Evolutionary conservation across 2,329 filamentous ascomycete genomes (phyloP).

Genomic region (Decorospora gaudefroyi): DNA sequence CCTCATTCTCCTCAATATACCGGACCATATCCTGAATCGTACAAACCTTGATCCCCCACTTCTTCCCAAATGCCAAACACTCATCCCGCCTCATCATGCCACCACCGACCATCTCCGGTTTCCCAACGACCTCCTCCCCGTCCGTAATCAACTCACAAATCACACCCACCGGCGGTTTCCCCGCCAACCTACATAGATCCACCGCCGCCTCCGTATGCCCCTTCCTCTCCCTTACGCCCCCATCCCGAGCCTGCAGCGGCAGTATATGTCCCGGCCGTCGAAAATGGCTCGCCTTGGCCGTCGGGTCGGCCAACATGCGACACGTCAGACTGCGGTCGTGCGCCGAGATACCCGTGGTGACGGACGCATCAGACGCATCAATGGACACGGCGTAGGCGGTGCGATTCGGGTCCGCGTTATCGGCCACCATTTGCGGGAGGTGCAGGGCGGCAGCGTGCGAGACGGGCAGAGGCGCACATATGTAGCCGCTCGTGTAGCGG

Average conservation of each 20-base stretch:
- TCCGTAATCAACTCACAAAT: constrained; percentile 94
- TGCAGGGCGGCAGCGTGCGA: constrained; percentile 69
- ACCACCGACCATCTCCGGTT: constrained; percentile 66
- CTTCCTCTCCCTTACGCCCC: constrained; percentile 76
- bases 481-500: constrained; percentile 82
- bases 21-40: constrained; percentile 89
- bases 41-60: constrained; percentile 88
- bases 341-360: constrained; percentile 85
- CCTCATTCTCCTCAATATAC: constrained; percentile 77
- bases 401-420: constrained; percentile 77
- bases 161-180: constrained; percentile 71
- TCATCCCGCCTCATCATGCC: constrained; percentile 92
- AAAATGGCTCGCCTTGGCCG: constrained; percentile 62
- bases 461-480: constrained; percentile 83
- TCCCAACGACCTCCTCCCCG: constrained; percentile 71
- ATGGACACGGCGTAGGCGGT: constrained; percentile 94
- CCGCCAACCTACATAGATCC: constrained; percentile 85
- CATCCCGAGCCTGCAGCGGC: constrained; percentile 75
- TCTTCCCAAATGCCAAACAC: constrained; percentile 83
- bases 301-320: constrained; percentile 71
- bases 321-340: constrained; percentile 84
- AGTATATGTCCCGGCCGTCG: constrained; percentile 88
- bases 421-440: constrained; percentile 86
- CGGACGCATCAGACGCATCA: constrained; percentile 69
- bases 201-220: constrained; percentile 95